A percentile compares a stretch with the other conserved stretches of the same genome.
phyloP scores from a whole-genome alignment of 1,284 basidiomycete species.

The Rhodotorula sp. region DNA sequence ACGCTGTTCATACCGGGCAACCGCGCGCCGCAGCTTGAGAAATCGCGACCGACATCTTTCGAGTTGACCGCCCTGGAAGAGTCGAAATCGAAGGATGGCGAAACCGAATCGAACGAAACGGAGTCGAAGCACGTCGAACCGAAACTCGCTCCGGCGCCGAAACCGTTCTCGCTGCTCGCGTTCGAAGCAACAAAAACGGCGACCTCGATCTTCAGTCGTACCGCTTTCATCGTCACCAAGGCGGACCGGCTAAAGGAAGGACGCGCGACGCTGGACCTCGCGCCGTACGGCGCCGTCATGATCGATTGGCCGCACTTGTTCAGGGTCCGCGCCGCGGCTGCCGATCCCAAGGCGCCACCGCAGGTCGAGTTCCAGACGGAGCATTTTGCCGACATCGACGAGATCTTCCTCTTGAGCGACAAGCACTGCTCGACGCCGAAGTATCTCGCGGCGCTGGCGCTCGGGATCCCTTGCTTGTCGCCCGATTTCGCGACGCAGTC shows the following conservation, averaged over 20 bases:
- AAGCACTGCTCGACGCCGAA: conserved; percentile 67
- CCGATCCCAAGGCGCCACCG: conserved; percentile 42
- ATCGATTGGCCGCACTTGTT: conserved; percentile 66
- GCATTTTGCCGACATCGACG: conserved; percentile 48
- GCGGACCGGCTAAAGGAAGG: conserved; percentile 34
- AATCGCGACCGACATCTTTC: conserved; percentile 44
- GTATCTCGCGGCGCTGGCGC: conserved; percentile 72
- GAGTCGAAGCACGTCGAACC: not conserved
- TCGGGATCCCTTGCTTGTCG: conserved; percentile 80
- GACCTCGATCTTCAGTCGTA: conserved; percentile 55
- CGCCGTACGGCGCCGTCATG: conserved; percentile 60
- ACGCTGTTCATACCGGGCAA: conserved; percentile 10
- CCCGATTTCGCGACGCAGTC: conserved; percentile 61
- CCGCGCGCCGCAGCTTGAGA: conserved; percentile 26
- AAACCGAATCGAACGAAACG: not conserved
- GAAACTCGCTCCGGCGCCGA: not conserved
- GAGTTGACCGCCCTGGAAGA: conserved; percentile 51
- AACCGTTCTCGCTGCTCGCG: not conserved
- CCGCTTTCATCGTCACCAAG: conserved; percentile 56
- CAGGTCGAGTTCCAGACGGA: conserved; percentile 9
- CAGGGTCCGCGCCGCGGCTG: conserved; percentile 32
- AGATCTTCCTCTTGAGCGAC: conserved; percentile 68
- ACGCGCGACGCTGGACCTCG: conserved; percentile 53
- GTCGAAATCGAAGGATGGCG: conserved; percentile 37
- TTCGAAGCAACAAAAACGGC: not conserved